These are phyloP conservation scores for Pascua sp. DNA, from an alignment of 1,284 basidiomycete genomes.

Conservation along the genomic window DNA sequence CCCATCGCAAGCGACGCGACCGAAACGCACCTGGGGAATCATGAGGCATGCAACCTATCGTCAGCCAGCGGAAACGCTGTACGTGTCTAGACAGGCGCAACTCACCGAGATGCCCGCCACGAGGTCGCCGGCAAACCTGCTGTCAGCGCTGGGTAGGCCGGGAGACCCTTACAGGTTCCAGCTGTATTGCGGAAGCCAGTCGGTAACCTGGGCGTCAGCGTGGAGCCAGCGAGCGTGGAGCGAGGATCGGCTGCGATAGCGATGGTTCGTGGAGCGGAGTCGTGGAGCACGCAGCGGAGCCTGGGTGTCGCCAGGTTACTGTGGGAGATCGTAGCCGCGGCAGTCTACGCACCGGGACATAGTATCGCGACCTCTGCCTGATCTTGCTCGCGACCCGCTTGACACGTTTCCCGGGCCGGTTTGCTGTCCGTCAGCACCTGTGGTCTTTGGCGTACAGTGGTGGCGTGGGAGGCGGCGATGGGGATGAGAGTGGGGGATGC, in stretches of 20 bases:
- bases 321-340: not conserved
- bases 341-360: conserved; percentile 38
- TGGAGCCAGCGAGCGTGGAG: not conserved
- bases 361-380: conserved; percentile 48
- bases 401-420: no score
- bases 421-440: no score
- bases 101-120: conserved; percentile 72
- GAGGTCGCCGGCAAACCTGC: conserved; percentile 72
- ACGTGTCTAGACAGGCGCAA: not conserved
- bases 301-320: no score
- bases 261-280: no score
- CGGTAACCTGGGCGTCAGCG: conserved; percentile 29
- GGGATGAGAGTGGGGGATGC: no score
- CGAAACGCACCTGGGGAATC: conserved; percentile 66
- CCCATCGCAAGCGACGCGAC: not conserved
- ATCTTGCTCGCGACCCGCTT: conserved; percentile 32
- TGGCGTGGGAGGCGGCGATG: no score
- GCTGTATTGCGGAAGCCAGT: conserved; percentile 81
- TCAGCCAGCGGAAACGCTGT: not conserved
- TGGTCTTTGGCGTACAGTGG: no score
- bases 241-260: not conserved
- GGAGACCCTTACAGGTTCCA: conserved; percentile 59
- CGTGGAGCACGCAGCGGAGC: no score
- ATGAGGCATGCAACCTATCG: conserved; percentile 70
- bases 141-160: not conserved